Evolutionary conservation across 208 protist species (phyloP).

Genomic region (Wallacemonas sp.): DNA sequence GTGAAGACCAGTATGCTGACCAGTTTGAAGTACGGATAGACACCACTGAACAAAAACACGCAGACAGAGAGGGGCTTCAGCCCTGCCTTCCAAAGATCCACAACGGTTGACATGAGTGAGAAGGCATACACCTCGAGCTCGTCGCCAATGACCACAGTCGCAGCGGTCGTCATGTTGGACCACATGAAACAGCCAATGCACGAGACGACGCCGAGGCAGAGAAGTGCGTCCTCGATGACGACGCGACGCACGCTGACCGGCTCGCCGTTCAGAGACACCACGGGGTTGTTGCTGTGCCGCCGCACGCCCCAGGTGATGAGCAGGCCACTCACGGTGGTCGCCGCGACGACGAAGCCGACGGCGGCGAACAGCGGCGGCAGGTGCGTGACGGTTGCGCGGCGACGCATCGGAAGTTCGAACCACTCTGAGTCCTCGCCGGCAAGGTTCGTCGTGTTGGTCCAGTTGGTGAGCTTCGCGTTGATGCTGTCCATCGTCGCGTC

Average conservation of each 20-base stretch:
- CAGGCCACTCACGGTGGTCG: background rate
- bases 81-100: slow-evolving; percentile 85
- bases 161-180: slow-evolving; percentile 61
- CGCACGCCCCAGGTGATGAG: slow-evolving; percentile 20
- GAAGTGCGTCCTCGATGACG: slow-evolving; percentile 44
- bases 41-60: slow-evolving; percentile 92
- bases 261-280: slow-evolving; percentile 17
- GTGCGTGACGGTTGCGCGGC: background rate
- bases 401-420: slow-evolving; percentile 18
- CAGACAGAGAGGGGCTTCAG: slow-evolving; percentile 82
- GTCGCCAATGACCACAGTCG: slow-evolving; percentile 43
- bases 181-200: slow-evolving; percentile 41
- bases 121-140: slow-evolving; percentile 76
- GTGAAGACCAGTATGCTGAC: slow-evolving; percentile 61
- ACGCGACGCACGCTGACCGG: slow-evolving; percentile 23
- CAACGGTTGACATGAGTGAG: slow-evolving; percentile 73
- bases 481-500: background rate
- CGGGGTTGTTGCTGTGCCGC: slow-evolving; percentile 17
- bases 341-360: background rate
- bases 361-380: background rate
- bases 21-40: slow-evolving; percentile 95
- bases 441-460: background rate
- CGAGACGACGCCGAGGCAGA: slow-evolving; percentile 26
- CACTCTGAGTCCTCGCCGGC: background rate
- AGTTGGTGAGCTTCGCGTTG: slow-evolving; percentile 1